Evolutionary conservation across 768 basidiomycete genomes (phyloP).

Genomic region (Tulasnella sp.): DNA sequence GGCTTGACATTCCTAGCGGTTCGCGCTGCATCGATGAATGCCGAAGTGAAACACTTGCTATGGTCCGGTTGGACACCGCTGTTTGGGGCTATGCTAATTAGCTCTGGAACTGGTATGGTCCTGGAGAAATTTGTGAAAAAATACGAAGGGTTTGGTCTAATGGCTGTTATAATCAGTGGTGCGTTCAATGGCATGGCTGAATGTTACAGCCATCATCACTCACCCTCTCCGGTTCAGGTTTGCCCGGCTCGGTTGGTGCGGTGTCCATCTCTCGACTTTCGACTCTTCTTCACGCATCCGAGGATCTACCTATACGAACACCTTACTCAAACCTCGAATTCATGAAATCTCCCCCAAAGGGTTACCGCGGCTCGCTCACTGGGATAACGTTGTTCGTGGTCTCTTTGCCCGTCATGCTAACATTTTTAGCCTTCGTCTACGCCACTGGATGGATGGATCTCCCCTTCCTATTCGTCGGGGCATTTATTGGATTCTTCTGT

Average conservation of each 20-base stretch:
- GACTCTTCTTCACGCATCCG: constrained; percentile 68
- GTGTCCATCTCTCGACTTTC: constrained; percentile 90
- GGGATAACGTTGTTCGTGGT: constrained; percentile 59
- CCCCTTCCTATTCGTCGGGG: constrained; percentile 61
- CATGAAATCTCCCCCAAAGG: constrained; percentile 37
- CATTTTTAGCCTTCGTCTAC: constrained; percentile 65
- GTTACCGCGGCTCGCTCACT: constrained; percentile 43
- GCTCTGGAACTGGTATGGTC: constrained; percentile 83
- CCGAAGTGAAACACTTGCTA: constrained; percentile 65
- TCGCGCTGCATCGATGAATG: constrained; percentile 60
- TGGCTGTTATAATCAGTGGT: constrained; percentile 88
- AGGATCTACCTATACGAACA: constrained; percentile 23
- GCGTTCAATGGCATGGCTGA: constrained; percentile 32
- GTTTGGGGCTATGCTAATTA: constrained; percentile 85
- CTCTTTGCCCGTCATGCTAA: constrained; percentile 73
- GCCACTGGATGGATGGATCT: constrained; percentile 74
- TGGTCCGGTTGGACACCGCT: constrained; percentile 86
- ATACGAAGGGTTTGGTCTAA: constrained; percentile 82
- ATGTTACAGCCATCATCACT: constrained; percentile 3
- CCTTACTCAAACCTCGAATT: not conserved
- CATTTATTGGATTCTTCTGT: constrained; percentile 69
- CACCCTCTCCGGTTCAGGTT: constrained; percentile 45
- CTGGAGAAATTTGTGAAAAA: constrained; percentile 83
- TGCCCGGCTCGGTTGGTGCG: constrained; percentile 86
- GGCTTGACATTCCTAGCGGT: constrained; percentile 44